Evolutionary conservation across 495 filamentous ascomycete genomes (phyloP), one percentile per base, ranked within the genome.

Genomic region (Aspergillus bridgeri): DNA sequence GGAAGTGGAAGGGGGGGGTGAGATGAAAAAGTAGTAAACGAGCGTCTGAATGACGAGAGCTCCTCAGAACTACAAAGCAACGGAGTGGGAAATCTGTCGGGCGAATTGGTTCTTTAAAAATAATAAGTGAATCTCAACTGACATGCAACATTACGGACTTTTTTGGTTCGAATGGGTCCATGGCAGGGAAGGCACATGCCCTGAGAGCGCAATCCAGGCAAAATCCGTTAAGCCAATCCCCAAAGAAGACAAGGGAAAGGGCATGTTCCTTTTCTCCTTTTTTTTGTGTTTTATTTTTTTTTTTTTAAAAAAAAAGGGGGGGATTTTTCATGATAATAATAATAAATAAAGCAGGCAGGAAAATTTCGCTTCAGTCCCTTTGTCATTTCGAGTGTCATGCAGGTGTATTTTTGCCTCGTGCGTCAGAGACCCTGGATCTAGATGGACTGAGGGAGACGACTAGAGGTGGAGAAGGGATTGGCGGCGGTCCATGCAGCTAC

Each of bases 391-490:
- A 69, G 69, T 65, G 64, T 65, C 64, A 60, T 69, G 69, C 69
- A 71, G 64, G 62, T 63, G 66, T 68, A 68, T 64, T 68, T 65
- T 64, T 65, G 59, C 61, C 63, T 67, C 62, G 64, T 67, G 66
- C 64, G 66, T 71, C 62, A 71, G 60, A 64, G 66, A 69, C 63
- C 62, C 69, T 69, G 63, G 64, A 71, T 69, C 69, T 71, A 71
- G 63, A 71, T 69, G 65, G 52, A 60, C 56, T 64, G 60, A 66
- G 59, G 64, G 69, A 60, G 57, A 61, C 67, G 52, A 56, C 42
- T 52, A 57, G 51, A 51, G 48, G 65, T 65, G 63, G 61, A 62
- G 63, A 65, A 65, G 57, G 66, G 61, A 69, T 69, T 69, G 63
- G 63, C 66, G 57, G 66, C 63, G 66, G 65, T 53, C 62, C 60